These are phyloP conservation scores for Penicillium odoratum DNA, from an alignment of 495 filamentous ascomycete species.

Conservation along the genomic window DNA sequence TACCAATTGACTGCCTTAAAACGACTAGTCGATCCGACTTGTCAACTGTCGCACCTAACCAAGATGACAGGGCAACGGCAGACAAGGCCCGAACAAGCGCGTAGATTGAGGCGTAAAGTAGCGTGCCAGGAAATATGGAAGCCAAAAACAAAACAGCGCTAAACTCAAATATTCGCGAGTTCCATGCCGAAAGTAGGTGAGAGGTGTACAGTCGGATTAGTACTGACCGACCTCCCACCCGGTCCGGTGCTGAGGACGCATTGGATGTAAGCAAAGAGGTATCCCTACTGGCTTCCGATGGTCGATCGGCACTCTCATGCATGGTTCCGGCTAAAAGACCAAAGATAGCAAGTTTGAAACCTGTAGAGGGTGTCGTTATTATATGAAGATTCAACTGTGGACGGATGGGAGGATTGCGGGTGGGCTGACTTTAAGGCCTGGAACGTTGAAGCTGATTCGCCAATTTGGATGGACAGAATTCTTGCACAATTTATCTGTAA, in stretches of 20 bases:
- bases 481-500: too few species aligned
- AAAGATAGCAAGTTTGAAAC: not conserved
- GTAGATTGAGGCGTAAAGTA: conserved; percentile 47
- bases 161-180: conserved; percentile 68
- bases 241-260: not conserved
- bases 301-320: not conserved
- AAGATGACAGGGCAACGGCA: conserved; percentile 35
- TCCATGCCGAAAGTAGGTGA: conserved; percentile 70
- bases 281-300: not conserved
- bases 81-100: conserved; percentile 34
- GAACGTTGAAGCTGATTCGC: not conserved
- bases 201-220: conserved; percentile 51
- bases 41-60: conserved; percentile 49
- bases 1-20: conserved; percentile 51
- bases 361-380: not conserved
- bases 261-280: conserved; percentile 1
- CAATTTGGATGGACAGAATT: not conserved
- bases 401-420: not conserved
- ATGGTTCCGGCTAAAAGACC: not conserved
- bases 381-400: not conserved
- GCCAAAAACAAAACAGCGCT: conserved; percentile 64
- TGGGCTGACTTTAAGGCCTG: not conserved
- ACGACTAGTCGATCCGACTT: conserved; percentile 47
- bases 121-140: conserved; percentile 53
- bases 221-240: conserved; percentile 16